Evolutionary conservation across 148 eudicot genomes (phyloP), one percentile per base, ranked within the genome.

Genomic region (Fagopyrum esculentum): DNA sequence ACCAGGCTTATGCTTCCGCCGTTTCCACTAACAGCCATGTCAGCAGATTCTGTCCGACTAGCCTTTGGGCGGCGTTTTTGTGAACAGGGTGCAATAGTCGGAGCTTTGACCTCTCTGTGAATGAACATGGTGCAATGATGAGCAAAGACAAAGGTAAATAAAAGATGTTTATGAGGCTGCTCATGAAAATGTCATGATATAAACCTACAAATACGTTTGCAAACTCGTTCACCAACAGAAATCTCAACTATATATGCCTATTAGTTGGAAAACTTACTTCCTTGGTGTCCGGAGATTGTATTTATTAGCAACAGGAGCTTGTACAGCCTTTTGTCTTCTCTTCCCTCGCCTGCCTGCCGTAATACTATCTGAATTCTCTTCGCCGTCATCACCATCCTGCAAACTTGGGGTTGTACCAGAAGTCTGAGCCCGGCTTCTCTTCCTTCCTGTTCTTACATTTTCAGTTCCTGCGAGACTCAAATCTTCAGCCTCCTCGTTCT

Each of bases 281-380:
- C 81, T 92, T 45, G 81, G 80, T 74, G 82, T 86, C 55, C 99
- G 88, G 73, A 95, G 97, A 77, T 92, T 90, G 86, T 92, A 95
- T 69, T 93, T 85, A 69, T 57, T 78, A 78, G 78, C 93, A 75
- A 63, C 84, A 74, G 84, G 83, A 61, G 72, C 70, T 79, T 86
- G 87, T 47, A 72, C 90, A 75, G 76, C 82, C 75, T 85, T 89
- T 50, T 81, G 92, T 63, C 91, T 87, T 80, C 93, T 90, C 76
- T 77, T 87, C 80, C 84, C 84, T 30, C 85, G 91, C n/a, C 80
- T 86, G 59, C 86, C 91, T 55, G 79, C 84, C 10, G 78, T 75
- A 30, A 82, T 73, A 85, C 91, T 90, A 74, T 81, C 92, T 46
- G 95, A 89, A 52, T 84, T 91, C 59, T 82, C 87, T 80, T 86